These are phyloP conservation scores for Chlorella sp. DNA, from an alignment of 139 green algal genomes.

Conservation along the genomic window DNA sequence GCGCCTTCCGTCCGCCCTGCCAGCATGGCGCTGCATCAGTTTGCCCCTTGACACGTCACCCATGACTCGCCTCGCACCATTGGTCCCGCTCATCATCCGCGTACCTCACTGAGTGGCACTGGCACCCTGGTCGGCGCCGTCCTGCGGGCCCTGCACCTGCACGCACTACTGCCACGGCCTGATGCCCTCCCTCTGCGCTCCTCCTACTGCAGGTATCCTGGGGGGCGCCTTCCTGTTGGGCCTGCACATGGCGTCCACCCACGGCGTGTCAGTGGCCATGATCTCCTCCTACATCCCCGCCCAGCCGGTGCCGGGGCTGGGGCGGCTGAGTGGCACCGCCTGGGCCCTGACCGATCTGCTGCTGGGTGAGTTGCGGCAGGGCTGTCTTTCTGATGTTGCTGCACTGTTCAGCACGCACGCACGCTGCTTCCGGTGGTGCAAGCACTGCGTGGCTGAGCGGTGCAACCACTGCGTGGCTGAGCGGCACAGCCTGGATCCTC, in stretches of 20 bases:
- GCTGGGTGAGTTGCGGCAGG: slow-evolving; percentile 75
- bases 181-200: no score
- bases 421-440: no score
- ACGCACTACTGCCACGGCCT: no score
- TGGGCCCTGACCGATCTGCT: slow-evolving; percentile 87
- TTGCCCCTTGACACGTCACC: neutral
- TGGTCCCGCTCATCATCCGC: no score
- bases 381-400: no score
- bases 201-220: slow-evolving; percentile 71
- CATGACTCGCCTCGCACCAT: neutral
- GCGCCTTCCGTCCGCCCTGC: neutral
- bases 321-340: slow-evolving; percentile 76
- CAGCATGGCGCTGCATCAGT: neutral
- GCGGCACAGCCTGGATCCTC: no score
- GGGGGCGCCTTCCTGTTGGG: slow-evolving; percentile 67
- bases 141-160: no score
- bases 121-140: no score
- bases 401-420: neutral
- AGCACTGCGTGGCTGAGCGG: no score
- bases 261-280: slow-evolving; percentile 80
- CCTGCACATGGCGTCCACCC: slow-evolving; percentile 87
- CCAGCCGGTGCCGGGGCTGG: slow-evolving; percentile 61
- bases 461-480: no score
- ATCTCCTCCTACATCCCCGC: slow-evolving; percentile 73
- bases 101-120: no score